Base-by-base conservation (phyloP, 306 rosid species). In the Spatholobus suberectus region DNA sequence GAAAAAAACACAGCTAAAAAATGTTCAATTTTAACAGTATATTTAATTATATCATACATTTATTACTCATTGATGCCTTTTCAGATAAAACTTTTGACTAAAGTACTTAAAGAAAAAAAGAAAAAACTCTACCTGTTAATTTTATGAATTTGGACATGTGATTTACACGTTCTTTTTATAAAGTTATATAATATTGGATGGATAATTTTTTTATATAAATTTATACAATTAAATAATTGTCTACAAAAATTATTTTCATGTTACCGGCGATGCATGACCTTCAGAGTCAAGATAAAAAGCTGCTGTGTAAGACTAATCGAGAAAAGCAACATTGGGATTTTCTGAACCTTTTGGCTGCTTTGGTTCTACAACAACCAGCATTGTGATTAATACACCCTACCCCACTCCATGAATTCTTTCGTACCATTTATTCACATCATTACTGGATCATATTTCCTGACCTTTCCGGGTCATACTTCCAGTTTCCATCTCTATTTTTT, bases 331-430 rank as follows among this genome's bases (percentile, higher is more conserved):
- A 34, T 65, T 15, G 81, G 78, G 78, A 66, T 73, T 66, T 74
- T 70, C 14, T 75, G 76, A 34, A 77, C 4, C 35, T 10, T 12
- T n/a, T n/a, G n/a, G 75, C 49, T 38, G 35, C 34, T 44, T 46
- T 80, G 69, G 55, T 34, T 78, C 51, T 77, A 63, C 62, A 85
- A 87, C 86, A 82, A 83, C 86, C 82, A 46, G 85, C 82, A 69
- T n/a, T 8, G 73, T 40, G 21, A 79, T 84, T 77, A 83, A 76
- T 65, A 67, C 55, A n/a, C 20, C 8, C 40, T 47, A 37, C 52
- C 76, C 83, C 49, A 46, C 58, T 73, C 10, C 75, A 32, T 73
- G 2, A 62, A 73, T 63, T 73, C 9, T 72, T 62, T 59, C 12
- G 68, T 63, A 46, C 85, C 44, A 43, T 70, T 41, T 5, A 8